Evolutionary conservation across 768 basidiomycete species (phyloP).

Genomic region (Lactifluus piperatus): DNA sequence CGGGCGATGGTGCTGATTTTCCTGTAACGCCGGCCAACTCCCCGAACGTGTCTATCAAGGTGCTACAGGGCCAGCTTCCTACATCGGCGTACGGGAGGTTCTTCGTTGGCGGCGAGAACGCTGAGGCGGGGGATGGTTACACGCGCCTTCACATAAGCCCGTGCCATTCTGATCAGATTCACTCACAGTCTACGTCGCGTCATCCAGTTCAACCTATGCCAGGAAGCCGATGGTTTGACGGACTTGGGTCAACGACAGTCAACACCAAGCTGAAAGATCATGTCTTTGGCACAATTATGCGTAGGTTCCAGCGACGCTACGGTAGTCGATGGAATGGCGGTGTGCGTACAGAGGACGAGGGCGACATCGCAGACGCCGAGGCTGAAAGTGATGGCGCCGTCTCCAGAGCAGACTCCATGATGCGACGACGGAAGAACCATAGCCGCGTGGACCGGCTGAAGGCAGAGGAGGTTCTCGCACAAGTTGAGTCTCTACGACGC

Average conservation of each 20-base stretch:
- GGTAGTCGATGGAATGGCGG: constrained; percentile 24
- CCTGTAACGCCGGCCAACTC: constrained; percentile 43
- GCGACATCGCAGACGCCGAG: constrained; percentile 34
- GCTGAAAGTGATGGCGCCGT: constrained; percentile 34
- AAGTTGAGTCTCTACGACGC: constrained; percentile 42
- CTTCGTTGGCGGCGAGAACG: constrained; percentile 7
- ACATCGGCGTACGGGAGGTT: neutral
- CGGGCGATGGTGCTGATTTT: constrained; percentile 33
- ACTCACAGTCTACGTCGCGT: neutral
- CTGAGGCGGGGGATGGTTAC: constrained; percentile 27
- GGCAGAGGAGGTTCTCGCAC: constrained; percentile 32
- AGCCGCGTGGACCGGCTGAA: constrained; percentile 34
- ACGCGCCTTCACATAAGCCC: constrained; percentile 33
- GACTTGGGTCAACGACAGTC: constrained; percentile 86
- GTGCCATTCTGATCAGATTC: constrained; percentile 24
- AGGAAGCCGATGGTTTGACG: constrained; percentile 59
- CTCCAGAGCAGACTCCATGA: neutral
- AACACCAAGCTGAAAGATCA: constrained; percentile 94
- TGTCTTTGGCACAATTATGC: constrained; percentile 84
- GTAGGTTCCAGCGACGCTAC: constrained; percentile 52
- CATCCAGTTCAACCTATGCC: neutral
- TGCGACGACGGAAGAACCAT: constrained; percentile 34
- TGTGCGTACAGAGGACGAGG: constrained; percentile 48
- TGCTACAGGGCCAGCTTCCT: constrained; percentile 7
- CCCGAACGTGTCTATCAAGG: constrained; percentile 25